Conservation (phyloP, 108 stramenopile species). For the Cafeteria roenbergensis region DNA sequence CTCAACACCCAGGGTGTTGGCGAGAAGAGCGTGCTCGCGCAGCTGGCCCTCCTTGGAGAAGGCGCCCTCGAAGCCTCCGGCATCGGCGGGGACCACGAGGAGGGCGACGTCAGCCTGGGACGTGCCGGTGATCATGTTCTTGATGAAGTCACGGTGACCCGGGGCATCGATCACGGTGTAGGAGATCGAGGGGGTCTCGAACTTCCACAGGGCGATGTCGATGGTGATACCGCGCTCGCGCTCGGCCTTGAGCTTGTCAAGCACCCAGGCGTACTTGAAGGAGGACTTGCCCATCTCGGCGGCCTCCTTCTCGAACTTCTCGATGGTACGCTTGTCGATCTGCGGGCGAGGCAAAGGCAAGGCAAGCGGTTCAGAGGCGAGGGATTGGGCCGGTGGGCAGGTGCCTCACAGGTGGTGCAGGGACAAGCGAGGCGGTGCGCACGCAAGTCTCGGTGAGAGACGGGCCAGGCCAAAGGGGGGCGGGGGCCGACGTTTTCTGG, state of each 20-base stretch:
- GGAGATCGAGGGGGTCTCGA: constrained; percentile 68
- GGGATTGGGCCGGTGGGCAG: too few species aligned
- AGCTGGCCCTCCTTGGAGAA: constrained; percentile 77
- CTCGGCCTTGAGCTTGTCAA: constrained; percentile 85
- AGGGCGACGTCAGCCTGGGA: constrained; percentile 84
- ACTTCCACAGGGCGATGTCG: constrained; percentile 78
- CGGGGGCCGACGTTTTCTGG: too few species aligned
- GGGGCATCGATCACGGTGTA: constrained; percentile 89
- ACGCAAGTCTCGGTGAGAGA: too few species aligned
- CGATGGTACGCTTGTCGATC: constrained; percentile 85
- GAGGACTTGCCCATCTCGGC: constrained; percentile 75
- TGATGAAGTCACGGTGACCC: constrained; percentile 69
- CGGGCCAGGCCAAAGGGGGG: too few species aligned
- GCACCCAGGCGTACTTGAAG: constrained; percentile 87
- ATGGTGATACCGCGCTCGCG: constrained; percentile 90
- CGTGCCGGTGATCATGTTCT: constrained; percentile 89
- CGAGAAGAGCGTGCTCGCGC: constrained; percentile 76
- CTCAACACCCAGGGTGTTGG: constrained; percentile 81
- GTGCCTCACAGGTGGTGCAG: too few species aligned
- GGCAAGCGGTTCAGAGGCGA: too few species aligned
- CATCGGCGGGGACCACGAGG: constrained; percentile 66
- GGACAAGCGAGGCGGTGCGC: too few species aligned
- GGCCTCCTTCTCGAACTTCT: constrained; percentile 87
- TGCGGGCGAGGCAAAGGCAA: too few species aligned
- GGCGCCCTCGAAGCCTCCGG: constrained; percentile 71